A percentile compares a stretch with the other conserved stretches of the same genome.
Conservation (phyloP, 1,284 basidiomycete genomes). For the Puccinia novopanici region DNA sequence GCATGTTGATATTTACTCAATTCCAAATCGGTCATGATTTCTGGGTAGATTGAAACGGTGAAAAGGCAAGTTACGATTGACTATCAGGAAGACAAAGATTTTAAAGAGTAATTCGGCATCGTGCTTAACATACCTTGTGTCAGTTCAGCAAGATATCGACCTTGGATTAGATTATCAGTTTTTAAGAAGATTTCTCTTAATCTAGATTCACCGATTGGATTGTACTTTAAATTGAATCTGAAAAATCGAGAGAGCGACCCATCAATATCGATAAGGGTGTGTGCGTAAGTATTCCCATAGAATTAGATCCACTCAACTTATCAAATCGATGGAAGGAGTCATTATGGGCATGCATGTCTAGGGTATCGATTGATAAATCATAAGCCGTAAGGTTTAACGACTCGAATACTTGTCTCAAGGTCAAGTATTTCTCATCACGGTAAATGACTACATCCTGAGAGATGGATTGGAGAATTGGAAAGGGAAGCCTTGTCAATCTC, state of each 20-base stretch:
- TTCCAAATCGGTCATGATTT: slow-evolving; percentile 93
- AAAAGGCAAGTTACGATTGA: neutral
- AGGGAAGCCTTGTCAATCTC: neutral
- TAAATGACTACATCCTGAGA: slow-evolving; percentile 89
- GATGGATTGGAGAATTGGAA: neutral
- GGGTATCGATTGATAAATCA: slow-evolving; percentile 95
- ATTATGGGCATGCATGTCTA: slow-evolving; percentile 99
- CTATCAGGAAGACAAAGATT: neutral
- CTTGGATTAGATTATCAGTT: slow-evolving; percentile 91
- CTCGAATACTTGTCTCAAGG: slow-evolving; percentile 89
- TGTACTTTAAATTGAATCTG: slow-evolving; percentile 67
- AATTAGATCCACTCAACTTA: slow-evolving; percentile 79
- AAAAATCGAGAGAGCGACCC: neutral
- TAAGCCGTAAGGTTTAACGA: slow-evolving; percentile 94
- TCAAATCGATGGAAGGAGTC: slow-evolving; percentile 97
- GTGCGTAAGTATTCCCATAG: neutral
- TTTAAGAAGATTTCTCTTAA: slow-evolving; percentile 97
- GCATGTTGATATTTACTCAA: slow-evolving; percentile 90
- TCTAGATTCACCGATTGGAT: slow-evolving; percentile 90
- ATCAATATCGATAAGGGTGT: neutral
- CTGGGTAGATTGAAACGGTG: slow-evolving; percentile 61
- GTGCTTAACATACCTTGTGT: slow-evolving; percentile 70
- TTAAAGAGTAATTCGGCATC: slow-evolving; percentile 47
- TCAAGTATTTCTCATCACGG: slow-evolving; percentile 85
- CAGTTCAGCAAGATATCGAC: slow-evolving; percentile 90